Base-by-base conservation (phyloP, 1,139 yeast genomes). In the Arxiozyma bovina region DNA sequence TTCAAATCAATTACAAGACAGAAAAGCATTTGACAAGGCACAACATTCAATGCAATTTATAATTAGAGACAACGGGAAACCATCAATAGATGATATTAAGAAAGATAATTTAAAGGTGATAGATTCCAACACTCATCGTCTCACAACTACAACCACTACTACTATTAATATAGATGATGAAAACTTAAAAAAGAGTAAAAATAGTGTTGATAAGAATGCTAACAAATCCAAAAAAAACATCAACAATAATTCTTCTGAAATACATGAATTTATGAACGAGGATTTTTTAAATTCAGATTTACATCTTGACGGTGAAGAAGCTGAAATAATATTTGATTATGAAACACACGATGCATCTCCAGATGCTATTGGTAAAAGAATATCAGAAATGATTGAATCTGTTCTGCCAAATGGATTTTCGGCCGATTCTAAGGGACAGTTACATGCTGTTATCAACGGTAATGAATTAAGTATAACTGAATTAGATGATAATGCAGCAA, bases 271-370 rank as follows among this genome's bases (percentile, higher is more conserved):
- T 20, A 47, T 57, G 4, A 58, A 52, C 18, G 59, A 57, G 42
- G 58, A 55, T 38, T 53, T 59, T 40, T 59, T 58, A 9, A 65
- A 63, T 45, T 61, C 68, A 17, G 67, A 63, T 51, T 49, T 64
- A 22, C 65, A 60, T 50, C 53, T 65, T 12, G 61, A 62, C 45
- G 65, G 58, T 15, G 63, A 60, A 23, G 67, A 65, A 38, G 66
- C 65, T 4, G 69, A 67, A 50, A 60, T 66, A 47, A 61, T 66
- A 44, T 67, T 67, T 54, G 70, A 67, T 52, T 66, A 64, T 49
- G 68, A 63, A 38, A 60, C 63, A 1, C 54, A 64, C n/a, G 56
- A 57, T 17, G 67, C 65, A 40, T 54, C 64, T 17, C 63, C 66
- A 6, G 63, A 63, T 47, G 65, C 62, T n/a, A 59, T 66, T 23